Evolutionary conservation across 805 yeast species (phyloP).

Genomic region (Sporopachydermia lactativora): DNA sequence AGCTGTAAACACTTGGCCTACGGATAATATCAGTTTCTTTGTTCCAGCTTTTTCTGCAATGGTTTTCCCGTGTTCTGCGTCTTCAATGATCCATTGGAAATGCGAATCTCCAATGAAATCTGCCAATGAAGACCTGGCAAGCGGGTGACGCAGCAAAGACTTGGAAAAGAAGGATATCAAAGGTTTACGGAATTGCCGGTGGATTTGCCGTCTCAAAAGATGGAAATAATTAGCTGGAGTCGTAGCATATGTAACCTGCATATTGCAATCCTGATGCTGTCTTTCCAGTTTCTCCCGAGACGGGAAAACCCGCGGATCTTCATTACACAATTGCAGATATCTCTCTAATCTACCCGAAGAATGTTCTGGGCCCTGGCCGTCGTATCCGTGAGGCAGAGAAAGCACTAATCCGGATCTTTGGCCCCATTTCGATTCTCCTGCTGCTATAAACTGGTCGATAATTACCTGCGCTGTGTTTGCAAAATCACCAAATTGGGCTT

Average conservation of each 20-base stretch:
- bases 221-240: conserved; percentile 97
- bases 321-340: conserved; percentile 89
- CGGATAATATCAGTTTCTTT: conserved; percentile 69
- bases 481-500: conserved; percentile 99
- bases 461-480: conserved; percentile 99
- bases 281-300: conserved; percentile 75
- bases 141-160: conserved; percentile 89
- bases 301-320: conserved; percentile 93
- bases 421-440: conserved; percentile 97
- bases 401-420: conserved; percentile 95
- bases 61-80: conserved; percentile 66
- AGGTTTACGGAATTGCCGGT: conserved; percentile 86
- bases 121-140: conserved; percentile 71
- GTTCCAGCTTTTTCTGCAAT: conserved; percentile 71
- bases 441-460: conserved; percentile 89
- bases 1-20: conserved; percentile 94
- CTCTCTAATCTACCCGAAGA: conserved; percentile 96
- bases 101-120: conserved; percentile 88
- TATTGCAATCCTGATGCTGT: conserved; percentile 97
- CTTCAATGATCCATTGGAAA: conserved; percentile 95
- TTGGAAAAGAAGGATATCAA: conserved; percentile 81
- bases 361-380: conserved; percentile 99
- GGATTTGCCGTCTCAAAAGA: conserved; percentile 95
- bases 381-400: conserved; percentile 97
- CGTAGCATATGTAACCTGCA: conserved; percentile 96